A percentile compares a stretch with the other conserved stretches of the same genome.
Evolutionary conservation across 306 rosid genomes (phyloP).

Genomic region (Astragalus glycyphyllos): DNA sequence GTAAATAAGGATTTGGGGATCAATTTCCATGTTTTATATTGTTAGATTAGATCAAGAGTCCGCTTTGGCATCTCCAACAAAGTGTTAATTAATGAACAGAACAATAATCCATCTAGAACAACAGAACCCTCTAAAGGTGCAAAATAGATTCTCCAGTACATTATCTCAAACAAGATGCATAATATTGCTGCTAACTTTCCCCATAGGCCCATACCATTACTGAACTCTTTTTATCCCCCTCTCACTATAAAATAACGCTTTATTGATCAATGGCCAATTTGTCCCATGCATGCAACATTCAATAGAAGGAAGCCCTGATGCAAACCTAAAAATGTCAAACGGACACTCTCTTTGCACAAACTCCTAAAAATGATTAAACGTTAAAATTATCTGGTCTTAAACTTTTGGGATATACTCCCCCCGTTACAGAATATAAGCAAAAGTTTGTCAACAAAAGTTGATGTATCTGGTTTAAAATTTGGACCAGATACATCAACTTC

Average conservation of each 20-base stretch:
- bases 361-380: not conserved
- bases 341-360: constrained; percentile 4
- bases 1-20: constrained; percentile 26
- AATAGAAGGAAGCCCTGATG: too few species aligned
- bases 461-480: too few species aligned
- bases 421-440: too few species aligned
- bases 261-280: too few species aligned
- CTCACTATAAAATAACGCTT: too few species aligned
- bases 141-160: not conserved
- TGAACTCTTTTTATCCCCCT: not conserved
- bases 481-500: too few species aligned
- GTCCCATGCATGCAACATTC: too few species aligned
- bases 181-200: not conserved
- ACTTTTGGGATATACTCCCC: too few species aligned
- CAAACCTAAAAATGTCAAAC: too few species aligned
- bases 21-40: constrained; percentile 16
- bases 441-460: too few species aligned
- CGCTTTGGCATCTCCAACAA: constrained; percentile 15
- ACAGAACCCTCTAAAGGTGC: not conserved
- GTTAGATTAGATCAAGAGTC: constrained; percentile 22
- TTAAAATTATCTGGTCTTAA: not conserved
- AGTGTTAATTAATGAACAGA: constrained; percentile 17
- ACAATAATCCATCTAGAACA: constrained; percentile 15
- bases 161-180: constrained; percentile 1
- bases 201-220: not conserved